Base-by-base conservation (phyloP, 2,329 filamentous ascomycete genomes). In the Mycosphaerella arachidis region DNA sequence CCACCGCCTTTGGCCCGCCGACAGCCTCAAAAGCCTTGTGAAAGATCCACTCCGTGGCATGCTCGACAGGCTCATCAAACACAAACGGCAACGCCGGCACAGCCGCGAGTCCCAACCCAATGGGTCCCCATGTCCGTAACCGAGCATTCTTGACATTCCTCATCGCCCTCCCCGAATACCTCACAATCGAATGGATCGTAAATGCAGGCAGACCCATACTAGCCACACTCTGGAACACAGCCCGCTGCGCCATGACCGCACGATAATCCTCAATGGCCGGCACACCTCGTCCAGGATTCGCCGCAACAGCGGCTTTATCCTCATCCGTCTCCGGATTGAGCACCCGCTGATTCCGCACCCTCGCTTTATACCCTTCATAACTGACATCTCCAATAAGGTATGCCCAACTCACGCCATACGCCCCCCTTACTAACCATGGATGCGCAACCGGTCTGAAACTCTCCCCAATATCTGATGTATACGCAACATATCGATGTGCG, bases 281-380 rank as follows among this genome's bases (percentile, higher is more conserved):
- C 30, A 90, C 81, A 6, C 46, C 54, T 16, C 56, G 27, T 18
- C 61, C 63, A 16, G 62, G 56, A n/a, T 57, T 40, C 6, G 54
- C 50, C n/a, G 61, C 63, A 2, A 62, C 62, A 27, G 57, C 60
- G 5, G 55, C 48, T 13, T 57, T 63, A 33, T 85, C 80, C 55
- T 68, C 68, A 30, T 60, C 67, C 12, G 87, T 73, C 9, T 86
- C 80, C 0, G 91, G 91, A 67, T 92, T 84, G 24, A 92, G 76
- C 0, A 85, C 81, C 43, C 84, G 83, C 75, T 94, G 90, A 73
- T 99, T 97, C 58, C 89, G 85, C 74, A 89, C 84, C 74, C 97
- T 97, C 7, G 93, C 88, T 73, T 97, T 96, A 80, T 96, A 97
- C 6, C 94, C 93, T 75, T 99, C 94, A 72, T 97, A 88, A 35